phyloP scores from a whole-genome alignment of 192 early-diverging fungal species.

The Phlyctochytrium planicorne region DNA sequence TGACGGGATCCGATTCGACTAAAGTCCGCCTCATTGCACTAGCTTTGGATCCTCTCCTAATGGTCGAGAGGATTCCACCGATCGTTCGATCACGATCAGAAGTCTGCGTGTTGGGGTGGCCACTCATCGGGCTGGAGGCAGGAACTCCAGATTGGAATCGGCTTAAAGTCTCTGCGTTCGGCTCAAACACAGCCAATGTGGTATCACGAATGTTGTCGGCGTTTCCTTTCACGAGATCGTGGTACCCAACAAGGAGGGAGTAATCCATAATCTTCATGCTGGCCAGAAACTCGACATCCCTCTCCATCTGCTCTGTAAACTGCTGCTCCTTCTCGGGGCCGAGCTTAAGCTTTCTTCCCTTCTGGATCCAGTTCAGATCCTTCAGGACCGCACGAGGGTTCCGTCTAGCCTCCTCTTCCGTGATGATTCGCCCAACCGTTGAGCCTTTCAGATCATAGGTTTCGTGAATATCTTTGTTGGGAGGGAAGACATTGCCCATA shows the following conservation, averaged over 20 bases:
- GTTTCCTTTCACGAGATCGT: constrained; percentile 77
- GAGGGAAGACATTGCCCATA: constrained; percentile 98
- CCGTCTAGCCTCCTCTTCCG: constrained; percentile 68
- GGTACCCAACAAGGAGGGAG: constrained; percentile 89
- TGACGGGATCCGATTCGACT: constrained; percentile 55
- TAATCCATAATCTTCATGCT: constrained; percentile 96
- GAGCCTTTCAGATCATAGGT: constrained; percentile 97
- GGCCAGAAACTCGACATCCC: constrained; percentile 79
- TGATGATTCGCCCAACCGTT: constrained; percentile 77
- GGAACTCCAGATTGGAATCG: background rate
- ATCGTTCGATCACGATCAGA: background rate
- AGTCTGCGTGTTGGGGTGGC: background rate
- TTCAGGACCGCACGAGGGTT: constrained; percentile 93
- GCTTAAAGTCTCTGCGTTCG: constrained; percentile 33
- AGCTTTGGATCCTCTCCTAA: constrained; percentile 12
- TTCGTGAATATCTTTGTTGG: constrained; percentile 95
- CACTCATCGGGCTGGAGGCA: background rate
- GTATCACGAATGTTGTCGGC: constrained; percentile 87
- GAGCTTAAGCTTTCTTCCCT: constrained; percentile 71
- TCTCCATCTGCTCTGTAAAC: constrained; percentile 83
- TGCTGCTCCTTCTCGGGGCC: constrained; percentile 77
- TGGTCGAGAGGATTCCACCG: background rate
- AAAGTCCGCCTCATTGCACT: constrained; percentile 12
- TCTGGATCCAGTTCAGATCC: constrained; percentile 92
- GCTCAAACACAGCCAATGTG: constrained; percentile 82